Evolutionary conservation across 2,329 filamentous ascomycete genomes (phyloP), one percentile per base, ranked within the genome.

Genomic region (Coleophoma cylindrospora): DNA sequence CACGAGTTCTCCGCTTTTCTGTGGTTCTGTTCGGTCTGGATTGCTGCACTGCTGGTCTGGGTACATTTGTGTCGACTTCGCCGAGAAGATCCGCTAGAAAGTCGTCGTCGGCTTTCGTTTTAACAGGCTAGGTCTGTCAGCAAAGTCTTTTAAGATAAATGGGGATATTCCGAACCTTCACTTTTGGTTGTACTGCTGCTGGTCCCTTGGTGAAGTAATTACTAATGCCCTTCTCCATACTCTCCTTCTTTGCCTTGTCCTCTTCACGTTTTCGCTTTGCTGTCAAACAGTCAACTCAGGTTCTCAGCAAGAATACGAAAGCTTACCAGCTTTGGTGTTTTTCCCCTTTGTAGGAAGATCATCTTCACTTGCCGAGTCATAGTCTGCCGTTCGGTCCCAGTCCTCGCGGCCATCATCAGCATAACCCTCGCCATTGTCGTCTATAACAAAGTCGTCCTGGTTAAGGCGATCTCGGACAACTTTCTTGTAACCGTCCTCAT

Each of bases 401-500:
- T 97, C 94, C 70, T 96, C 91, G 49, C 94, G 86, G 53, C 94
- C 94, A 65, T 97, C 94, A 66, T 97, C 92, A 57, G 90, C 92
- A 64, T 99, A 99, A 36, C 94, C 92, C 66, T 92, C 90, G 64
- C 92, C 92, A 73, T 96, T 95, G 72, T 99, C 94, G 73, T 97
- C 94, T 53, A 99, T 91, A 47, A 99, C 92, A 64, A 99, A 99
- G 71, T 99, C 94, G 62, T 99, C 94, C 63, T 95, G 79, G 64
- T 97, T 89, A 47, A 99, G 76, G 43, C 94, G 86, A 50, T 86
- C 83, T 40, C 94, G 83, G 13, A 99, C 91, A 58, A 97, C 86
- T 68, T 95, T 95, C 74, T 96, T 96, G 76, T 99, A 99, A 47
- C 89, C 88, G 63, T 94, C 92, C 63, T 99, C 94, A 64, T 97